Base-by-base conservation (phyloP, 192 early-diverging fungal genomes). In the Allomyces macrogynus region DNA sequence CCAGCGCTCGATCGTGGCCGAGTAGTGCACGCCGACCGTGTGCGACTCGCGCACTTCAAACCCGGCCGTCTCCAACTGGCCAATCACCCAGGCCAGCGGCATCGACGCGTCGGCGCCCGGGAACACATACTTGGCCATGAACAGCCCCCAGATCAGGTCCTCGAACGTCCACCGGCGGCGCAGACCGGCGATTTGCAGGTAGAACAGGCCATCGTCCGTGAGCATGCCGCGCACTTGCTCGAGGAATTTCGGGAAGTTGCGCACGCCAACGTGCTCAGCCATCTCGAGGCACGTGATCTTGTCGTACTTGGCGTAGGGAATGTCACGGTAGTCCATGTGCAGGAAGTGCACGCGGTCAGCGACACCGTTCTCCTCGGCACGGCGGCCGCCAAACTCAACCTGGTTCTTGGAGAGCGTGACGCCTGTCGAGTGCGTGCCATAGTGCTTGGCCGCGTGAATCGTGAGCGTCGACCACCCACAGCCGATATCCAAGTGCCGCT, bases 91-190 rank as follows among this genome's bases (percentile, higher is more conserved):
- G 82, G 87, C 89, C 63, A 98, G 77, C 63, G 94, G 94, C 72
- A 84, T 83, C 65, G 94, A 97, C 10, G 94, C 94, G 77, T 97
- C 94, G 65, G 94, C 94, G 65, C 94, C 94, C 61, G 92, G 94
- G 86, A 97, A 97, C 63, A 98, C 83, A 73, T 98, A 98, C 78
- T 89, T 93, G 72, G 92, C 93, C 95, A 98, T 98, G 72, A 98
- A 95, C 62, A 95, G 81, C 68, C 92, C 95, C 89, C 89, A 87
- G 72, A 81, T 80, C 65, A 89, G 76, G 74, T 89, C 87, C 76
- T 87, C 86, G 76, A 81, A 87, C 72, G 86, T 84, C 84, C 84
- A 87, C 61, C 82, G 76, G 54, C 84, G 78, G 63, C 95, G 83
- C 65, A 98, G 78, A 71, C 95, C 95, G 69, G 95, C 95, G 66